phyloP scores from a whole-genome alignment of 306 rosid species.

The Alnus glutinosa region DNA sequence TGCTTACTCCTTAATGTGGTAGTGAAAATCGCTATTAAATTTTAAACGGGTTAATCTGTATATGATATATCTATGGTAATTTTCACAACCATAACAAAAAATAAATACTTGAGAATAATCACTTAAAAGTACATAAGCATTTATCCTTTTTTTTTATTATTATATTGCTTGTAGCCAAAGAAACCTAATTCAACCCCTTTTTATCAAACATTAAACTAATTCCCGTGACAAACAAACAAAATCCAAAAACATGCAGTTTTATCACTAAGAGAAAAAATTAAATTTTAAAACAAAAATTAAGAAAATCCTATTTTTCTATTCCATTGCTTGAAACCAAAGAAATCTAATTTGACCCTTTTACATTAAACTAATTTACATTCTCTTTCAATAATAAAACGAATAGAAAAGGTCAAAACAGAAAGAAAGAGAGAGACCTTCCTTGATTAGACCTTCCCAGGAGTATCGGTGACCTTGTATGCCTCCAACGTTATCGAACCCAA shows the following conservation, averaged over 20 bases:
- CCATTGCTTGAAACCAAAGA: constrained; percentile 6
- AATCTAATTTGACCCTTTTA: not conserved
- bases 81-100: too few relatives aligned
- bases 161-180: too few relatives aligned
- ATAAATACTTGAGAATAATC: too few relatives aligned
- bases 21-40: too few relatives aligned
- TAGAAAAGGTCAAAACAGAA: constrained; percentile 2
- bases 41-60: too few relatives aligned
- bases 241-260: not conserved
- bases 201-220: too few relatives aligned
- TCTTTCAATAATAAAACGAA: not conserved
- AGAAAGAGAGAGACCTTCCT: not conserved
- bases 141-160: too few relatives aligned
- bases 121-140: too few relatives aligned
- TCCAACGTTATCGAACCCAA: constrained; percentile 17
- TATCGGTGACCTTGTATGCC: constrained; percentile 30
- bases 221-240: too few relatives aligned
- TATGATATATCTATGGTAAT: too few relatives aligned
- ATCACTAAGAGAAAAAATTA: not conserved
- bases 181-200: too few relatives aligned
- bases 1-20: too few relatives aligned
- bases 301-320: not conserved
- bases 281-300: not conserved
- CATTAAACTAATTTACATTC: not conserved
- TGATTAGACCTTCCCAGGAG: constrained; percentile 32